phyloP scores from a whole-genome alignment of 2,329 filamentous ascomycete species.

The Hyphodiscus sp. region DNA sequence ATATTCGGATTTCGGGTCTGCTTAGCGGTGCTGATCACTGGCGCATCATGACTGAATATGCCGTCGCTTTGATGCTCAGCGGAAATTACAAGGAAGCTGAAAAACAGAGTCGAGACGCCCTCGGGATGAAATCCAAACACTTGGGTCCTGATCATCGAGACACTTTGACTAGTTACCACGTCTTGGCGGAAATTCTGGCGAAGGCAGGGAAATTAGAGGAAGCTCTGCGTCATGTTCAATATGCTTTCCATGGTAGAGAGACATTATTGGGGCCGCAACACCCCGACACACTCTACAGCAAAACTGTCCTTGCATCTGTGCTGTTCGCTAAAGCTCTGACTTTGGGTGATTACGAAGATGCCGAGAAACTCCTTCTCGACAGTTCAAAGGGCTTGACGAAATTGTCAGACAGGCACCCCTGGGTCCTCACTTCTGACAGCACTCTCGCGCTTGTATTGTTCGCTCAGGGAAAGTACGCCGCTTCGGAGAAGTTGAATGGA shows the following conservation, averaged over 20 bases:
- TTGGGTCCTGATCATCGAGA: conserved; percentile 19
- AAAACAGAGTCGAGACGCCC: conserved; percentile 15
- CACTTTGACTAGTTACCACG: conserved; percentile 20
- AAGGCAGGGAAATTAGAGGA: conserved; percentile 18
- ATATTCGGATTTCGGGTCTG: background rate
- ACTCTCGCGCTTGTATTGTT: conserved; percentile 19
- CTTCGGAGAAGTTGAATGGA: conserved; percentile 19
- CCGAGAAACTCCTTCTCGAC: conserved; percentile 15
- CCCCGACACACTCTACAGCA: conserved; percentile 21
- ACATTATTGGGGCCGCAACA: conserved; percentile 16
- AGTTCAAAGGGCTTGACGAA: conserved; percentile 14
- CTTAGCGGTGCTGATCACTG: background rate
- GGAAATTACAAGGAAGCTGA: conserved; percentile 18
- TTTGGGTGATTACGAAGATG: conserved; percentile 16
- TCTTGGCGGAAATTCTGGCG: conserved; percentile 17
- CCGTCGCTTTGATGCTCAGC: conserved; percentile 15
- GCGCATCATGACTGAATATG: conserved; percentile 4
- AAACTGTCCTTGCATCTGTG: conserved; percentile 18
- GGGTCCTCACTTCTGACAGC: conserved; percentile 18
- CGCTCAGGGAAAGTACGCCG: conserved; percentile 20
- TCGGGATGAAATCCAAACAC: conserved; percentile 13
- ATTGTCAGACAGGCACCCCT: conserved; percentile 18
- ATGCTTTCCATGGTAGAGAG: conserved; percentile 19
- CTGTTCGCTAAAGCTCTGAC: conserved; percentile 17
- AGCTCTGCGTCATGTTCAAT: conserved; percentile 15